Percentiles rank a stretch among this genome's conserved stretches.
These are phyloP conservation scores for Xylaria cubensis DNA, from an alignment of 495 filamentous ascomycete species.

Conservation along the genomic window DNA sequence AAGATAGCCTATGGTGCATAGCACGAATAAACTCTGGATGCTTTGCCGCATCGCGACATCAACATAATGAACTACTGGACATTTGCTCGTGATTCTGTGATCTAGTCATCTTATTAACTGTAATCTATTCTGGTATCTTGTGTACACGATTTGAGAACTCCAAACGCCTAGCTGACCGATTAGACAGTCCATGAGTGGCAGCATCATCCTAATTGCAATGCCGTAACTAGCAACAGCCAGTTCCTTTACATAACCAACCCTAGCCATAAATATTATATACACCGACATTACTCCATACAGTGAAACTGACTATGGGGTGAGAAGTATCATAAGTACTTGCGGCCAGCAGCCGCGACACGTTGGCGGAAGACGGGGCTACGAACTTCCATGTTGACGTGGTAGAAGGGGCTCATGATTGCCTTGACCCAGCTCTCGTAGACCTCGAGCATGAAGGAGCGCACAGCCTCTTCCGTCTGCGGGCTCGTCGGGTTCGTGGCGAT, in stretches of 20 bases:
- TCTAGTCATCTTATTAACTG: not conserved
- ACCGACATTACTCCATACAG: not conserved
- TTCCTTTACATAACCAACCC: not conserved
- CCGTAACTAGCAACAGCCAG: not conserved
- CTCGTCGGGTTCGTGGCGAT: conserved; percentile 82
- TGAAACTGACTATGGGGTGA: not conserved
- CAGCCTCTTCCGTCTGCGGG: conserved; percentile 90
- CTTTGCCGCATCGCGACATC: conserved; percentile 9
- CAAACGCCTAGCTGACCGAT: not conserved
- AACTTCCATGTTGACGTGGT: conserved; percentile 79
- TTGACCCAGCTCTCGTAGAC: conserved; percentile 96
- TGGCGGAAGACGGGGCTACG: conserved; percentile 82
- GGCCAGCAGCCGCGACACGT: conserved; percentile 83
- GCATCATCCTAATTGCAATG: not conserved
- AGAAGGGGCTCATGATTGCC: conserved; percentile 97
- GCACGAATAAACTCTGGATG: conserved; percentile 15
- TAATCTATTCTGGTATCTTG: conserved; percentile 13
- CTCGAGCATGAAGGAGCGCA: conserved; percentile 90
- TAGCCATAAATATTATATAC: conserved; percentile 9
- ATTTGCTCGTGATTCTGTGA: not conserved
- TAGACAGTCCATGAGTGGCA: not conserved
- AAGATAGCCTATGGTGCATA: conserved; percentile 23
- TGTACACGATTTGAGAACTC: conserved; percentile 7
- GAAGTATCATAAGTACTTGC: conserved; percentile 77
- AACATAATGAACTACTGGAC: not conserved